Evolutionary conservation across 768 basidiomycete species (phyloP).

Genomic region (Auricularia auricula-judae): DNA sequence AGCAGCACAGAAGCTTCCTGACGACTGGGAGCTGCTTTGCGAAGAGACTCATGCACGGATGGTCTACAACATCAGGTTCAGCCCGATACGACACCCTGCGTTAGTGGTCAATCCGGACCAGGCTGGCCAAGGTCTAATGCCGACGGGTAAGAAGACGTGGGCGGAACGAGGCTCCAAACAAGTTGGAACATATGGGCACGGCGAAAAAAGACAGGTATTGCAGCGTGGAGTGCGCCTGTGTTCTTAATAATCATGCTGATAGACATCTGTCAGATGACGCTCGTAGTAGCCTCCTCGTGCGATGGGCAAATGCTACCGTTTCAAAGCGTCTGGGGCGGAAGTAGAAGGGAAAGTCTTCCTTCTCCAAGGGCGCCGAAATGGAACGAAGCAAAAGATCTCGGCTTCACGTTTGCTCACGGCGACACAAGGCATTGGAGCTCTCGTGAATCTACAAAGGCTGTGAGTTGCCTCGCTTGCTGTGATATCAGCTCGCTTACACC

Average conservation of each 20-base stretch:
- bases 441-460: not conserved
- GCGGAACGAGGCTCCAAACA: conserved; percentile 12
- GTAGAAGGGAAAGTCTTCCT: conserved; percentile 12
- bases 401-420: not conserved
- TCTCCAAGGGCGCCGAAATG: not conserved
- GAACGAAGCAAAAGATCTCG: not conserved
- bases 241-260: too few relatives aligned
- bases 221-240: not conserved
- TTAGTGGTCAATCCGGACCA: conserved; percentile 17
- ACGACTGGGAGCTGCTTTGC: conserved; percentile 5
- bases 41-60: conserved; percentile 12
- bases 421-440: not conserved
- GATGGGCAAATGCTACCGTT: conserved; percentile 21
- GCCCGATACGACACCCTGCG: conserved; percentile 3
- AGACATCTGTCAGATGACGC: conserved; percentile 6
- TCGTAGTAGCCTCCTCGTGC: conserved; percentile 16
- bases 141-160: conserved; percentile 11
- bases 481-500: not conserved
- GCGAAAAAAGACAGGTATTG: conserved; percentile 15
- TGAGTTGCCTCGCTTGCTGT: not conserved
- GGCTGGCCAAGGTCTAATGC: conserved; percentile 11
- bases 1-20: conserved; percentile 13
- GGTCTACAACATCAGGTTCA: conserved; percentile 10
- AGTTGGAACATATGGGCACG: conserved; percentile 16
- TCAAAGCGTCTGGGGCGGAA: conserved; percentile 20